Evolutionary conservation across 805 yeast genomes (phyloP), one percentile per base, ranked within the genome.

Genomic region (Metschnikowia amazonensis): DNA sequence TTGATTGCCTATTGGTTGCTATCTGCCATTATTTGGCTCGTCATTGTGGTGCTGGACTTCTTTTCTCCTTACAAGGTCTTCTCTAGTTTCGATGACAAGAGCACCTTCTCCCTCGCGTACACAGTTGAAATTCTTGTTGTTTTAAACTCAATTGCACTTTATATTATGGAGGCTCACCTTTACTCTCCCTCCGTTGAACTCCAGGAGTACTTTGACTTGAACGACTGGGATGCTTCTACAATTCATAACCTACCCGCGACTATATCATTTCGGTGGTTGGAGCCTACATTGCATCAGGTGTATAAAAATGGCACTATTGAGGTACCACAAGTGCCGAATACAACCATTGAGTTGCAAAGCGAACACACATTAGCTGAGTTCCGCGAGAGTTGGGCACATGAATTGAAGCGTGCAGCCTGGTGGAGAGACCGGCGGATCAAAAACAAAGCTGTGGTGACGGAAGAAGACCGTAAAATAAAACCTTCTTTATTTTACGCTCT

Each of bases 181-280:
- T 63, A 57, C 52, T 25, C 53, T 4, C 64, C 66, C 0, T 45
- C 58, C 5, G 45, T 48, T 4, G 63, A 61, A 36, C 45, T 59
- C 36, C 24, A 36, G 17, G 61, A 59, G 16, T 59, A 57, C 52
- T 59, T 43, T 20, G 57, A 49, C 42, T 47, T 55, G 45, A 51
- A 51, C 34, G 66, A 56, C 32, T 66, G 68, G 63, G 63, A 60
- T 36, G 42, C 43, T 9, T 47, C 50, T 36, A 50, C 60, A 8
- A 50, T 49, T 23, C 50, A 56, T 30, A 60, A 62, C 49, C 32
- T 66, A 36, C 56, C 59, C 33, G 45, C 58, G 6, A 41, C 46
- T 16, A 43, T 60, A 34, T 52, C 67, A 13, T 65, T 64, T 44
- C 43, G 48, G 20, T 67, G 64, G 62, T 49, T 65, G 28, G 57